Base-by-base conservation (phyloP, 192 early-diverging fungal genomes). In the Jimgerdemannia lactiflua region DNA sequence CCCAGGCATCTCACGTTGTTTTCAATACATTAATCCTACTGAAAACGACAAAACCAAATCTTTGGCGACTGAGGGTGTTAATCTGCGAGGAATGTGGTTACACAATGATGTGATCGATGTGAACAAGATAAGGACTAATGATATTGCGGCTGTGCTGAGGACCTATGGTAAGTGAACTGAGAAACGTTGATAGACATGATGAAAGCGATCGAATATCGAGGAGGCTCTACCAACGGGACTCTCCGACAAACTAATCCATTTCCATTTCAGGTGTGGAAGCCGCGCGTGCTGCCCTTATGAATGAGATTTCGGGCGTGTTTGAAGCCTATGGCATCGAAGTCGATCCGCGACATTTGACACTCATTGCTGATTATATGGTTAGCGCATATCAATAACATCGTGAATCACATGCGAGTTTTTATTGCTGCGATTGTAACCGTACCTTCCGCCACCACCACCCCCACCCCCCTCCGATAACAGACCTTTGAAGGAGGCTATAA, bases 401-500 rank as follows among this genome's bases (percentile, higher is more conserved):
- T 65, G 14, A 65, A 14, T 65, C 64, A 65, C 64, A 1, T 14
- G 14, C 64, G 64, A 19, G 19, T 65, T 14, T 29, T 29, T 29
- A 29, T 29, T 29, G 29, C 29, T 29, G 29, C 29, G 29, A 29
- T 59, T 59, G 14, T 59, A 59, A 59, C 49, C 14, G 14, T 59
- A 0, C 49, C 14, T 59, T 59, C 29, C 29, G 2, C 49, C 14
- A n/a, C n/a, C n/a, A n/a, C n/a, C n/a, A n/a, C n/a, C n/a, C n/a
- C n/a, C n/a, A n/a, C 14, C 49, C 8, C 2, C 70, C 11, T 18
- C 67, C 8, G 49, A 10, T 59, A 39, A 71, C 76, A 91, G 88
- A 99, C 98, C 0, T 99, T 98, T 79, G 98, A 99, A 86, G 97
- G 98, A 72, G 95, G 92, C 3, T 99, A 94, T 89, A 98, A 98